Conservation (phyloP, 371 early-diverging fungal genomes). For the Basidiobolus meristosporus region DNA sequence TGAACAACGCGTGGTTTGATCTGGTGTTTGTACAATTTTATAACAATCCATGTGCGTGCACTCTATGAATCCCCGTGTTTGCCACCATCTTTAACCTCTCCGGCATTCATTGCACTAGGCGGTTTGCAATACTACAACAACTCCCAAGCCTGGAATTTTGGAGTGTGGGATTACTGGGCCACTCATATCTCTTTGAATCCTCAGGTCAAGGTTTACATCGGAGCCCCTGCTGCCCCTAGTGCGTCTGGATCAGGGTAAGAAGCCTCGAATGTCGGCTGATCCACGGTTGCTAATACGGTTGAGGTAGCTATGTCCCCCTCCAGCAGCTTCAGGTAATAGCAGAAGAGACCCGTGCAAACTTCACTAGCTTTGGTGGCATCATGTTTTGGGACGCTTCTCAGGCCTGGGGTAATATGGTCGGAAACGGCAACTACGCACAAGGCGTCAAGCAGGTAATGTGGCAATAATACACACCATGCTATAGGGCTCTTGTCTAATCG, state of each 20-base stretch:
- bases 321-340: no score
- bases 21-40: slow-evolving; percentile 57
- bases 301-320: no score
- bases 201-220: slow-evolving; percentile 31
- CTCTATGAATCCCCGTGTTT: no score
- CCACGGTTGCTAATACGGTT: no score
- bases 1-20: slow-evolving; percentile 35
- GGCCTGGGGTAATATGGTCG: background rate
- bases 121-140: slow-evolving; percentile 18
- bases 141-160: slow-evolving; percentile 24
- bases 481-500: no score
- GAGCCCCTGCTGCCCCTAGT: slow-evolving; percentile 31
- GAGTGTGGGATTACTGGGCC: slow-evolving; percentile 33
- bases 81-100: no score
- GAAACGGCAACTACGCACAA: background rate
- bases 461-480: no score
- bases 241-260: slow-evolving; percentile 36
- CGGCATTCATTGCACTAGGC: no score
- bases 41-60: slow-evolving; percentile 18
- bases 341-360: slow-evolving; percentile 5
- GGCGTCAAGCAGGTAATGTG: no score
- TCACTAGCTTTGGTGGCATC: slow-evolving; percentile 31
- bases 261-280: no score
- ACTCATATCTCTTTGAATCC: slow-evolving; percentile 22
- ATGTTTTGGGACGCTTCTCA: slow-evolving; percentile 43